phyloP scores from a whole-genome alignment of 2,329 filamentous ascomycete genomes.

The Hypoxylon sp. region DNA sequence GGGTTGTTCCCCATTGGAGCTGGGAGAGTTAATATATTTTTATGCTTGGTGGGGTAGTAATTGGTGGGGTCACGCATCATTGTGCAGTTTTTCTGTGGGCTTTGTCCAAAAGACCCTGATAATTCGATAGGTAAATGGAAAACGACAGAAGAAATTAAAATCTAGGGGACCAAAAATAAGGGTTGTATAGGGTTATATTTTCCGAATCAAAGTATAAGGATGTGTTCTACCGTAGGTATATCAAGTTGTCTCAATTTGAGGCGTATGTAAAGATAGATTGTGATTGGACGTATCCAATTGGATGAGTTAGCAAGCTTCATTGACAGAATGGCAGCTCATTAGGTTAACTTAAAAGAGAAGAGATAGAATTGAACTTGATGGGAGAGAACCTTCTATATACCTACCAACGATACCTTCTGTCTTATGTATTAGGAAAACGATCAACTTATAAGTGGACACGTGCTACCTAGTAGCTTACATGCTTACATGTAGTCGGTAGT shows the following conservation, averaged over 20 bases:
- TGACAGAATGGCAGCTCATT: too few relatives aligned
- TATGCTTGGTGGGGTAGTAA: constrained; percentile 33
- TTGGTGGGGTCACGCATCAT: constrained; percentile 37
- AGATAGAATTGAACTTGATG: not conserved
- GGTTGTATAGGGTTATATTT: not conserved
- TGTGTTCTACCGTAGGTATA: too few relatives aligned
- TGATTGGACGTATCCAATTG: not conserved
- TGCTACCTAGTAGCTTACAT: constrained; percentile 9
- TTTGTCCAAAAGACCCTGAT: constrained; percentile 35
- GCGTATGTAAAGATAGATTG: not conserved
- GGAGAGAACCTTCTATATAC: not conserved
- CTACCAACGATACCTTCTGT: constrained; percentile 1
- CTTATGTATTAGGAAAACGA: constrained; percentile 11
- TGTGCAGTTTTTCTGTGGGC: constrained; percentile 20
- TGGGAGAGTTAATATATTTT: constrained; percentile 32
- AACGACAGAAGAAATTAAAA: constrained; percentile 22
- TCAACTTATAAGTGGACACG: constrained; percentile 22
- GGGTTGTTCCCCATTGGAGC: constrained; percentile 30
- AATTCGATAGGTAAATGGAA: constrained; percentile 26
- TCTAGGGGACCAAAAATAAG: not conserved
- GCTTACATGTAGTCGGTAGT: too few relatives aligned
- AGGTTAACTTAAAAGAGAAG: too few relatives aligned
- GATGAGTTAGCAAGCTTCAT: too few relatives aligned
- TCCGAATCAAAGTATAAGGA: not conserved
- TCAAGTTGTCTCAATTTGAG: not conserved